These are phyloP conservation scores for Boletus tylopilopsis DNA, from an alignment of 768 basidiomycete species.

Conservation along the genomic window DNA sequence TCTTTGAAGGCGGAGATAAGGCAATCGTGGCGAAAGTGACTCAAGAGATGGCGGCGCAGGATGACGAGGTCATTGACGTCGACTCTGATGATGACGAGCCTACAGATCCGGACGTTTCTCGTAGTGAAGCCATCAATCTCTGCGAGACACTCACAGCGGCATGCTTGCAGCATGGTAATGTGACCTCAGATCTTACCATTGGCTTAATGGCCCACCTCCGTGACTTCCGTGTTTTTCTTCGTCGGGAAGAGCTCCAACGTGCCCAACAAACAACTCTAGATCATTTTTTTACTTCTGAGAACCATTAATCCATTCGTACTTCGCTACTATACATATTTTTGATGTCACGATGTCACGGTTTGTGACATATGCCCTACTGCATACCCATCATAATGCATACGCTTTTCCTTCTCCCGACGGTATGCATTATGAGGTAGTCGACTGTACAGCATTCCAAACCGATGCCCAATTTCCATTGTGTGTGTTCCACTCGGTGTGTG, in stretches of 20 bases:
- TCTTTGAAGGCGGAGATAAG: neutral
- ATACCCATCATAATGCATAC: too few relatives aligned
- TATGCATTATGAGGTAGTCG: too few relatives aligned
- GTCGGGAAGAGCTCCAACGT: neutral
- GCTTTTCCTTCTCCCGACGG: too few relatives aligned
- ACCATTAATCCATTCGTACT: too few relatives aligned
- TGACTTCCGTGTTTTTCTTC: neutral
- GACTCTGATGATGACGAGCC: neutral
- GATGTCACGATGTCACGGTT: too few relatives aligned
- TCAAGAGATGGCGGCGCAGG: neutral
- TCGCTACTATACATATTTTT: too few relatives aligned
- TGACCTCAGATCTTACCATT: neutral
- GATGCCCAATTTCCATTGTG: too few relatives aligned
- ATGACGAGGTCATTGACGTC: neutral
- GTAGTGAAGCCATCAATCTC: neutral
- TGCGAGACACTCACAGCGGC: neutral
- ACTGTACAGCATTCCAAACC: too few relatives aligned
- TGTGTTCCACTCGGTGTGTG: too few relatives aligned
- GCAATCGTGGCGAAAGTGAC: neutral
- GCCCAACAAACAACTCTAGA: neutral
- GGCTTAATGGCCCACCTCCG: neutral
- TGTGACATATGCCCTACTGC: too few relatives aligned
- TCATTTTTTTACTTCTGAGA: neutral
- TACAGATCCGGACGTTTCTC: neutral
- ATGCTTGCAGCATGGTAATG: neutral